A percentile compares a stretch with the other conserved stretches of the same genome.
phyloP scores from a whole-genome alignment of 345 rosid species.

The Noccaea caerulescens region DNA sequence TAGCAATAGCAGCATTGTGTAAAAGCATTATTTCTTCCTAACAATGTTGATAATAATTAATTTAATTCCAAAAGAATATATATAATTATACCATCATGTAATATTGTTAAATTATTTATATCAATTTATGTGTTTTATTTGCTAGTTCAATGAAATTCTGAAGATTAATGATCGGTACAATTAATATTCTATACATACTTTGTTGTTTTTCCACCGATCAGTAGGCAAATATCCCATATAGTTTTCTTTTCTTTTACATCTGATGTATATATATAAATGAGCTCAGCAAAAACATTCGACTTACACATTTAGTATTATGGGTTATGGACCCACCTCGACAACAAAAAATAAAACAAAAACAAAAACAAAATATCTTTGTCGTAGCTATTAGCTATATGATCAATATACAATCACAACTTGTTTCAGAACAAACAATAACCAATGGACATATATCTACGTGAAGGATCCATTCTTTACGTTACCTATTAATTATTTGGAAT shows the following conservation, averaged over 20 bases:
- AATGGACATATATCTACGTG: background rate
- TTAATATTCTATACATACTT: too few relatives aligned
- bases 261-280: background rate
- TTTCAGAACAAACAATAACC: background rate
- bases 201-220: too few relatives aligned
- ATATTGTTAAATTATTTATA: too few relatives aligned
- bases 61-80: too few relatives aligned
- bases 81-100: too few relatives aligned
- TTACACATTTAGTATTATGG: background rate
- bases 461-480: constrained; percentile 12
- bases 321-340: background rate
- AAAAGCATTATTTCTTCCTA: background rate
- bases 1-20: background rate
- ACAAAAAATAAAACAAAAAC: background rate
- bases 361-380: background rate
- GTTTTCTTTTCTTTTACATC: too few relatives aligned
- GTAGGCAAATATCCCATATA: too few relatives aligned
- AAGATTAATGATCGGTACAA: too few relatives aligned
- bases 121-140: too few relatives aligned
- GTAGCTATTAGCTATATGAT: background rate
- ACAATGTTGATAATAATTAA: too few relatives aligned
- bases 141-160: too few relatives aligned
- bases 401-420: constrained; percentile 10
- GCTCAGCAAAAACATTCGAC: background rate
- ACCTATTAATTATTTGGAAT: constrained; percentile 12